Percentiles rank a stretch among this genome's conserved stretches.
These are phyloP conservation scores for Paraconiothyrium brasiliense DNA, from an alignment of 2,329 filamentous ascomycete species.

Conservation along the genomic window DNA sequence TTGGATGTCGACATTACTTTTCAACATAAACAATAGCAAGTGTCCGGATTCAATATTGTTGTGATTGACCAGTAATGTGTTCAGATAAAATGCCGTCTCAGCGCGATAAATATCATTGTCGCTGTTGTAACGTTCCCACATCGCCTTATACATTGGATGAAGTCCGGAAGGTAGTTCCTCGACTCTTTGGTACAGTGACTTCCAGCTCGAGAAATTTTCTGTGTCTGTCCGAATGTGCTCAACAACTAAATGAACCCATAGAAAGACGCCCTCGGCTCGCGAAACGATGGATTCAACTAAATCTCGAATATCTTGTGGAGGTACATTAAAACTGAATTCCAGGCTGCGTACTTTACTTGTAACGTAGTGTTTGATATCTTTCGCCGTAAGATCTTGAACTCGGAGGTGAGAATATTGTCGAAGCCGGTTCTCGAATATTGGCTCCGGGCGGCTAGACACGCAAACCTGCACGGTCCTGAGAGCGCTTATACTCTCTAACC, in stretches of 20 bases:
- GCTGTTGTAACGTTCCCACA: slow-evolving; percentile 6
- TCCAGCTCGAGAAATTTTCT: neutral
- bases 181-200: neutral
- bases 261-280: slow-evolving; percentile 7
- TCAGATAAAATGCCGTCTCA: slow-evolving; percentile 3
- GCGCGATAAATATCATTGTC: slow-evolving; percentile 2
- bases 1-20: neutral
- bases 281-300: neutral
- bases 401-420: neutral
- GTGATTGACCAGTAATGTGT: neutral
- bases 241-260: slow-evolving; percentile 10
- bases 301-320: neutral
- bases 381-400: slow-evolving; percentile 7
- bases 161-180: slow-evolving; percentile 2
- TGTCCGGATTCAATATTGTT: too few species aligned
- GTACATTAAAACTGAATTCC: neutral
- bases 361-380: neutral
- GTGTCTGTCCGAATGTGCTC: slow-evolving; percentile 8
- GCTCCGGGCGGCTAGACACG: slow-evolving; percentile 9
- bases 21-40: neutral
- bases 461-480: neutral
- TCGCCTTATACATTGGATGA: neutral
- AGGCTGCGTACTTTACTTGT: neutral
- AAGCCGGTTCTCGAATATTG: neutral
- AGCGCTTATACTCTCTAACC: neutral